A percentile compares a stretch with the other conserved stretches of the same genome.
Conservation (phyloP, 208 protist species). For the Wallacemonas sp. region DNA sequence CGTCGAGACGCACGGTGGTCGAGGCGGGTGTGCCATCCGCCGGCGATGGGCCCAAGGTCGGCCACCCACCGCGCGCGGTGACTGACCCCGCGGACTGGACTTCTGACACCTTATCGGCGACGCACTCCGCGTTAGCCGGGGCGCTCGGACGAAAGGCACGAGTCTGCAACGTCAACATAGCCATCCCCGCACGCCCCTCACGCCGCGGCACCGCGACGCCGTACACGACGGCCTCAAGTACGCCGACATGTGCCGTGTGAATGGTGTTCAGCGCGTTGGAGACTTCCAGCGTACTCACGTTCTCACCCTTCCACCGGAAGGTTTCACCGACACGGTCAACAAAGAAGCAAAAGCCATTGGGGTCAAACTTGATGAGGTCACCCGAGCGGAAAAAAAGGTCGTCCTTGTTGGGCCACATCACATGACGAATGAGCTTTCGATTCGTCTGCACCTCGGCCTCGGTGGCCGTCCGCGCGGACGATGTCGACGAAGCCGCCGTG, state of each 20-base stretch:
- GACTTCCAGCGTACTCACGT: constrained; percentile 76
- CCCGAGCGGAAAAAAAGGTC: constrained; percentile 71
- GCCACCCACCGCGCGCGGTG: no score
- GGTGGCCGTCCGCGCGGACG: neutral
- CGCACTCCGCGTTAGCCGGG: neutral
- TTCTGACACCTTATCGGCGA: no score
- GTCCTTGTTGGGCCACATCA: constrained; percentile 42
- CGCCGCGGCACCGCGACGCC: constrained; percentile 41
- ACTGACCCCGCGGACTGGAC: no score
- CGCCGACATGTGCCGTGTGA: constrained; percentile 17
- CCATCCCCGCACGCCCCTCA: constrained; percentile 73
- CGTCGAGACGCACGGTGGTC: constrained; percentile 8
- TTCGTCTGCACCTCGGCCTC: constrained; percentile 21
- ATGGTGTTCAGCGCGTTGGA: constrained; percentile 40
- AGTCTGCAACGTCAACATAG: constrained; percentile 35
- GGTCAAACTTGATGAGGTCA: constrained; percentile 56
- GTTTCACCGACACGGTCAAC: constrained; percentile 80
- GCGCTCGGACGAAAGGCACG: neutral
- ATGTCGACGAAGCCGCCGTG: neutral
- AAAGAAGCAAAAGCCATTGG: constrained; percentile 65
- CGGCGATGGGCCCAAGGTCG: no score
- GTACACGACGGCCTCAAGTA: constrained; percentile 70
- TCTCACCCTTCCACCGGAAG: constrained; percentile 85
- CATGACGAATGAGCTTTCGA: constrained; percentile 41
- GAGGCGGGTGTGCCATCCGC: no score